These are phyloP conservation scores for Aegilops umbellulata DNA, from an alignment of 176 grass and related monocot species.

Conservation along the genomic window DNA sequence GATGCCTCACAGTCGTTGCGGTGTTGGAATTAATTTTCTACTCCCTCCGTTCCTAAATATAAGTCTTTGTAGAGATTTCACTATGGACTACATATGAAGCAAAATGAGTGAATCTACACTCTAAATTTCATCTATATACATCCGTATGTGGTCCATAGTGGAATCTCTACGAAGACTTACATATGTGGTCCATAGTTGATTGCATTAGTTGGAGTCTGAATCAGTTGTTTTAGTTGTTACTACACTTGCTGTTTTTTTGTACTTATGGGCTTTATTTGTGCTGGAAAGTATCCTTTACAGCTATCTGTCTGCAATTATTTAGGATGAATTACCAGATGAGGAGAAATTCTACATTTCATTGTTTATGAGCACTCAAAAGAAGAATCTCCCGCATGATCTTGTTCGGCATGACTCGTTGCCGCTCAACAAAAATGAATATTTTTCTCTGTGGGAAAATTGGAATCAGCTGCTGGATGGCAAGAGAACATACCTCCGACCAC, in stretches of 20 bases:
- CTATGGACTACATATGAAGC: too few relatives aligned
- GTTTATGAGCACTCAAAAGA: not conserved
- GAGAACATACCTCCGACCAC: slow-evolving; percentile 6
- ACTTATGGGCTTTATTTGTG: not conserved
- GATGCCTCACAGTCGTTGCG: not conserved
- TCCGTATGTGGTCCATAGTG: too few relatives aligned
- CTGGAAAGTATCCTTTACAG: not conserved
- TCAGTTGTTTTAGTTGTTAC: not conserved
- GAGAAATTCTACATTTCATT: not conserved
- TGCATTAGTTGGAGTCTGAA: not conserved
- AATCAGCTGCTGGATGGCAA: not conserved
- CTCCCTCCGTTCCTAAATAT: too few relatives aligned
- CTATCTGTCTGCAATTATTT: not conserved
- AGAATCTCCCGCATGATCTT: not conserved
- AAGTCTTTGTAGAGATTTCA: too few relatives aligned
- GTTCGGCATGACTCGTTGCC: not conserved
- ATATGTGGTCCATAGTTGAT: too few relatives aligned
- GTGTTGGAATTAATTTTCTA: not conserved
- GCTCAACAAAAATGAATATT: not conserved
- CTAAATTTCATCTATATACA: too few relatives aligned
- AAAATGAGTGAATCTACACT: too few relatives aligned
- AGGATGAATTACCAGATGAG: not conserved
- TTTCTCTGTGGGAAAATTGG: not conserved
- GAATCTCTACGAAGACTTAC: too few relatives aligned
- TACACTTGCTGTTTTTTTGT: not conserved